Conservation (phyloP, 805 yeast species). For the Candida ficus region DNA sequence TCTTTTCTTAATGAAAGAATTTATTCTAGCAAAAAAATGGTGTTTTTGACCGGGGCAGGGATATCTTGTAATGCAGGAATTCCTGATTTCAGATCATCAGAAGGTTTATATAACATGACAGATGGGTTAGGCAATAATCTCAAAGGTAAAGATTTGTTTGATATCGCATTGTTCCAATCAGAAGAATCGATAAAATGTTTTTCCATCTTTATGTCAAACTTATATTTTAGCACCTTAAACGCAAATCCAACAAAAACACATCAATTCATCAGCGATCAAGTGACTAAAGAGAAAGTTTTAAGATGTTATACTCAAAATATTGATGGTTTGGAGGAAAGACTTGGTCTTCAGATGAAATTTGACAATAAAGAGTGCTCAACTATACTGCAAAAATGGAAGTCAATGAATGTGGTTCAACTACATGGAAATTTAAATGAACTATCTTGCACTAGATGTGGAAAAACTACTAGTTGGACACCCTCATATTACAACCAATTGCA, state of each 20-base stretch:
- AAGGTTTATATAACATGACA: slow-evolving; percentile 69
- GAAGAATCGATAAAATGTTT: slow-evolving; percentile 64
- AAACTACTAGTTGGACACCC: slow-evolving; percentile 55
- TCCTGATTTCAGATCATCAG: slow-evolving; percentile 85
- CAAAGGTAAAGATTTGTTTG: slow-evolving; percentile 90
- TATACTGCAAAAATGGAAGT: slow-evolving; percentile 45
- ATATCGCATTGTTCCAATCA: slow-evolving; percentile 72
- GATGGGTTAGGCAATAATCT: slow-evolving; percentile 29
- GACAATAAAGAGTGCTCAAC: slow-evolving; percentile 22
- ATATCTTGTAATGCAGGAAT: slow-evolving; percentile 96
- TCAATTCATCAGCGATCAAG: slow-evolving; percentile 43
- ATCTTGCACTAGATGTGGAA: slow-evolving; percentile 69
- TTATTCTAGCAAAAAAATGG: slow-evolving; percentile 39
- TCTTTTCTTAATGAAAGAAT: slow-evolving; percentile 19
- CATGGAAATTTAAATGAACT: slow-evolving; percentile 84
- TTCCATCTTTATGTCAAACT: slow-evolving; percentile 82
- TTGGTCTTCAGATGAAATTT: slow-evolving; percentile 59
- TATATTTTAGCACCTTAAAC: slow-evolving; percentile 54
- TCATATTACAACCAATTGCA: slow-evolving; percentile 42
- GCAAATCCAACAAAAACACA: slow-evolving; percentile 88
- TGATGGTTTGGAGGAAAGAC: slow-evolving; percentile 73
- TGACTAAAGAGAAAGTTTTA: slow-evolving; percentile 57
- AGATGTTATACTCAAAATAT: slow-evolving; percentile 94
- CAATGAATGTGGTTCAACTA: slow-evolving; percentile 74
- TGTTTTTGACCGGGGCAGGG: slow-evolving; percentile 90